Base-by-base conservation (phyloP, 2,329 filamentous ascomycete species). In the Pseudocercospora pini-densiflorae region DNA sequence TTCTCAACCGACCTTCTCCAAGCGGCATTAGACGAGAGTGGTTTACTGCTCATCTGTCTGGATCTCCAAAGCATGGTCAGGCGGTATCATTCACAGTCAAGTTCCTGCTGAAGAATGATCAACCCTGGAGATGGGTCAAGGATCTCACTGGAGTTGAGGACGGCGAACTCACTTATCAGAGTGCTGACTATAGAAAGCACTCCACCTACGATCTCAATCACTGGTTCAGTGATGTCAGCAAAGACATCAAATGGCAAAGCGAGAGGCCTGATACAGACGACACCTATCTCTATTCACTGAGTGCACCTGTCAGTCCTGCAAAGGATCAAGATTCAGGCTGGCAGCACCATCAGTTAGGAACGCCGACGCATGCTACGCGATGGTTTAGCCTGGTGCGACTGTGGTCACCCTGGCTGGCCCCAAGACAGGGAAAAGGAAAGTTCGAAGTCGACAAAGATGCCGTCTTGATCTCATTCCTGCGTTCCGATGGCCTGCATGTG, bases 371-470 rank as follows among this genome's bases (percentile, higher is more conserved):
- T 49, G 79, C 87, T 59, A 85, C 86, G 75, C 89, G 91, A 72
- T 97, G 93, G 88, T 94, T 97, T 76, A 88, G 92, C 7, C 80
- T 97, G 12, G 89, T 96, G 5, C 88, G 93, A 19, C 83, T 92
- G 3, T 95, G 90, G 88, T 86, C 86, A 36, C 90, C 93, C 1
- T 98, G 94, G 94, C 81, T 97, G 10, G 92, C 91, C 7, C 94
- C 94, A n/a, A 85, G 93, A 45, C 94, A 97, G 77, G 94, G 94
- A 12, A 88, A 86, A 68, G 79, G 82, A 0, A 81, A 81, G 0
- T 91, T 97, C 64, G 80, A 81, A 4, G 82, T 94, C 4, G 90
- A 93, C 67, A 92, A 93, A 72, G 92, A 96, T 73, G 92, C 89
- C 1, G 80, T 97, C 1, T 76, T 97, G 19, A 89, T 90, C 65